A percentile compares a stretch with the other conserved stretches of the same genome.
Evolutionary conservation across 768 basidiomycete species (phyloP).

Genomic region (Tylopilus balloui): DNA sequence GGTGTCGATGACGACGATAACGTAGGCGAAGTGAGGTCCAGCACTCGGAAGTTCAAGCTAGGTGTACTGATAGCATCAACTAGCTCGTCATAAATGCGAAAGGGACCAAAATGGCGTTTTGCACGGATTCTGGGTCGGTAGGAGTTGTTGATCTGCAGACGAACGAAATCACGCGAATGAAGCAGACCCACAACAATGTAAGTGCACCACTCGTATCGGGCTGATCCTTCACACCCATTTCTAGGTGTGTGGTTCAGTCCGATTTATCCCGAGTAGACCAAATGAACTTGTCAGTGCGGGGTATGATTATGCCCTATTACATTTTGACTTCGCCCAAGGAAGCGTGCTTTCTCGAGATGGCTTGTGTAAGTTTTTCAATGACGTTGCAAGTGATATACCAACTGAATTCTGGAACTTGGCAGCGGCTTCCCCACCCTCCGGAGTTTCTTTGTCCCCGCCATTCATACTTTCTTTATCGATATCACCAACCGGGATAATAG

Average conservation of each 20-base stretch:
- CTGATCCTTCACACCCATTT: conserved; percentile 3
- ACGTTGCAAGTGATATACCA: not conserved
- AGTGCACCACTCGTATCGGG: conserved; percentile 18
- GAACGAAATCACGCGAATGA: conserved; percentile 51
- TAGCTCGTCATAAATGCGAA: conserved; percentile 61
- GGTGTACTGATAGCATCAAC: conserved; percentile 35
- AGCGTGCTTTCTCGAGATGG: conserved; percentile 54
- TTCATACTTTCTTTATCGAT: conserved; percentile 65
- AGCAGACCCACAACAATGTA: conserved; percentile 59
- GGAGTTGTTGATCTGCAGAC: conserved; percentile 60
- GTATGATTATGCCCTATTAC: conserved; percentile 64
- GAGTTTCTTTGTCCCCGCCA: conserved; percentile 65
- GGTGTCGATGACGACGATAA: conserved; percentile 51
- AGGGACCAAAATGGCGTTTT: conserved; percentile 56
- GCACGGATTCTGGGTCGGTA: conserved; percentile 63
- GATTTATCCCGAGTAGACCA: conserved; percentile 67
- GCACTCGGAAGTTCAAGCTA: not conserved
- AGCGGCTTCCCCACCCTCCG: conserved; percentile 42
- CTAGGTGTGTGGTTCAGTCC: conserved; percentile 67
- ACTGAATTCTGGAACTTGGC: conserved; percentile 3
- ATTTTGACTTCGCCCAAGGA: conserved; percentile 60
- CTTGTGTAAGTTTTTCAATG: conserved; percentile 41
- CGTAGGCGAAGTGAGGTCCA: conserved; percentile 59
- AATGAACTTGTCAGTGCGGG: conserved; percentile 74
- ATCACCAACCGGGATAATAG: conserved; percentile 55